Conservation (phyloP, 495 filamentous ascomycete genomes). For the Penicillium daleae region DNA sequence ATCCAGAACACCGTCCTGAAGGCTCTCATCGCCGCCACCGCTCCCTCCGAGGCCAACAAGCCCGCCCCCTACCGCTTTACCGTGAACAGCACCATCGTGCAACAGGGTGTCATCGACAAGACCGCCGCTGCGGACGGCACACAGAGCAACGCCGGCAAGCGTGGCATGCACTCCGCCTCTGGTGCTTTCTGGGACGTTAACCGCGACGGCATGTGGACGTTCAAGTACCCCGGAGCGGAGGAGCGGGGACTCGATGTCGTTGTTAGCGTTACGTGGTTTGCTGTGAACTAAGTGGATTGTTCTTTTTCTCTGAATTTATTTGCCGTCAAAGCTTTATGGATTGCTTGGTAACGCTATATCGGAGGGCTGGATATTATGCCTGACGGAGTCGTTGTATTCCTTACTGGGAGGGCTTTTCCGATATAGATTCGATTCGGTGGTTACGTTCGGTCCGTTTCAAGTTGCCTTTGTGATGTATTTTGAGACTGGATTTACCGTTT, state of each 20-base stretch:
- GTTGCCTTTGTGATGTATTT: constrained; percentile 8
- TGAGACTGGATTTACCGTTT: constrained; percentile 19
- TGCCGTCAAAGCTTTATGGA: not conserved
- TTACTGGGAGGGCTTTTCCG: not conserved
- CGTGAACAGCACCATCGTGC: constrained; percentile 97
- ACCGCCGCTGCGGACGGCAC: constrained; percentile 42
- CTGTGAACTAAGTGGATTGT: constrained; percentile 37
- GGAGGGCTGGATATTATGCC: not conserved
- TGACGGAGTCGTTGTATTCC: not conserved
- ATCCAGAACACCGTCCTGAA: constrained; percentile 82
- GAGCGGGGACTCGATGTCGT: constrained; percentile 89
- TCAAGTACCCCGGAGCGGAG: constrained; percentile 87
- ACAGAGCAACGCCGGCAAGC: constrained; percentile 66
- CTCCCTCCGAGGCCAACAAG: constrained; percentile 54
- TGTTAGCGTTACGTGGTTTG: constrained; percentile 88
- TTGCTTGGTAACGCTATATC: constrained; percentile 4
- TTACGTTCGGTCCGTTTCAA: constrained; percentile 11
- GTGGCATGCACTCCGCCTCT: constrained; percentile 94
- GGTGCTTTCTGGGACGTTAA: constrained; percentile 98
- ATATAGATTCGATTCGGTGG: not conserved
- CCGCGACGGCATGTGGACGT: constrained; percentile 97
- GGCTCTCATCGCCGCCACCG: constrained; percentile 80
- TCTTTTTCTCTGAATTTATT: constrained; percentile 16
- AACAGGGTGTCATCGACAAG: constrained; percentile 65
- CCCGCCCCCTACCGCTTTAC: constrained; percentile 77